Conservation (phyloP, 768 basidiomycete species). For the Dioszegia aurantiaca region DNA sequence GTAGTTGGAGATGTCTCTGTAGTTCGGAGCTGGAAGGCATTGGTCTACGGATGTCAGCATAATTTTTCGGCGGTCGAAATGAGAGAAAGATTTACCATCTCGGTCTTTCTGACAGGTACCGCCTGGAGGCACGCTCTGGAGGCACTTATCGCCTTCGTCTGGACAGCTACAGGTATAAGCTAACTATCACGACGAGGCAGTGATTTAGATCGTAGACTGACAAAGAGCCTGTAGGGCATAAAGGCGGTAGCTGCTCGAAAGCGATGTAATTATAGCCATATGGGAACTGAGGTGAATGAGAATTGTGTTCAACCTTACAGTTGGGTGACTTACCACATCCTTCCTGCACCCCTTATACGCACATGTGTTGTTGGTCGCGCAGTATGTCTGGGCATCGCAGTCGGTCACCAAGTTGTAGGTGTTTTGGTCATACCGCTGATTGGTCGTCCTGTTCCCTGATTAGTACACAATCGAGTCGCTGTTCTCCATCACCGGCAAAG, state of each 20-base stretch:
- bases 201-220: slow-evolving; percentile 12
- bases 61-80: slow-evolving; percentile 3
- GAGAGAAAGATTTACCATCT: slow-evolving; percentile 60
- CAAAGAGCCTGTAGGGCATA: slow-evolving; percentile 65
- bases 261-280: slow-evolving; percentile 47
- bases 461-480: background rate
- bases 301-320: background rate
- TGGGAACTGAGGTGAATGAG: slow-evolving; percentile 39
- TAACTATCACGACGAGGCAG: background rate
- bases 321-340: slow-evolving; percentile 68
- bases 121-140: slow-evolving; percentile 61
- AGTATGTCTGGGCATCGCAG: slow-evolving; percentile 70
- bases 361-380: slow-evolving; percentile 61
- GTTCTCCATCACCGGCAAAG: background rate
- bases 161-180: slow-evolving; percentile 59
- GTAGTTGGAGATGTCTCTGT: slow-evolving; percentile 57
- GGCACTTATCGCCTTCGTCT: slow-evolving; percentile 73
- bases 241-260: slow-evolving; percentile 58
- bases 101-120: slow-evolving; percentile 79
- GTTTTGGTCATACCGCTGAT: slow-evolving; percentile 59
- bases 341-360: slow-evolving; percentile 66
- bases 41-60: slow-evolving; percentile 62
- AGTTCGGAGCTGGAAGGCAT: slow-evolving; percentile 69
- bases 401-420: slow-evolving; percentile 79
- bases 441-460: background rate